A percentile compares a stretch with the other conserved stretches of the same genome.
These are phyloP conservation scores for Fusarium sacchari DNA, from an alignment of 2,329 filamentous ascomycete genomes.

Conservation along the genomic window DNA sequence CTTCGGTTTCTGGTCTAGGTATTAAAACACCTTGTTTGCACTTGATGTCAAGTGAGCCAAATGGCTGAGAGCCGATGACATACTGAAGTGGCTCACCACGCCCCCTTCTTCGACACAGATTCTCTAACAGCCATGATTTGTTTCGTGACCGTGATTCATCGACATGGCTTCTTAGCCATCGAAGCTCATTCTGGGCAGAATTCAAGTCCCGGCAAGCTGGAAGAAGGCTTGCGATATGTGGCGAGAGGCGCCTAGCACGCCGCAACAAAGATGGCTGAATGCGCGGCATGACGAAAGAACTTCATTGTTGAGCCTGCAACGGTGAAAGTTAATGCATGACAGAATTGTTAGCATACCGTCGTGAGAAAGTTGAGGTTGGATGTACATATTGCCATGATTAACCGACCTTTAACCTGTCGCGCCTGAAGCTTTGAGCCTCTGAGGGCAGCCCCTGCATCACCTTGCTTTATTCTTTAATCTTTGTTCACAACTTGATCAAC, in stretches of 20 bases:
- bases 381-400: slow-evolving; percentile 26
- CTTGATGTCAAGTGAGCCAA: slow-evolving; percentile 82
- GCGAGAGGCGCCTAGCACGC: slow-evolving; percentile 63
- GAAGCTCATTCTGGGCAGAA: slow-evolving; percentile 74
- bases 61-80: slow-evolving; percentile 86
- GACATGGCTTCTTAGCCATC: slow-evolving; percentile 76
- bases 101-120: slow-evolving; percentile 61
- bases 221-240: slow-evolving; percentile 69
- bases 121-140: slow-evolving; percentile 44
- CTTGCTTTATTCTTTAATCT: slow-evolving; percentile 28
- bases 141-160: slow-evolving; percentile 40
- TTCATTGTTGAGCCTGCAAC: slow-evolving; percentile 22
- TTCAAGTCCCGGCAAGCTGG: slow-evolving; percentile 69
- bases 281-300: slow-evolving; percentile 65
- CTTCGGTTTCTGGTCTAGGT: slow-evolving; percentile 81
- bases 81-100: slow-evolving; percentile 86
- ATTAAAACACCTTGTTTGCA: slow-evolving; percentile 85
- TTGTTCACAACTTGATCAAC: slow-evolving; percentile 15
- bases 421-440: slow-evolving; percentile 19
- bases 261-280: slow-evolving; percentile 67
- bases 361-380: not conserved
- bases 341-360: not conserved
- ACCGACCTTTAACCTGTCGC: slow-evolving; percentile 45
- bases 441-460: slow-evolving; percentile 17
- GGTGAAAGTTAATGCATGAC: not conserved